Base-by-base conservation (phyloP, 768 basidiomycete species). In the Agaricus bisporus region DNA sequence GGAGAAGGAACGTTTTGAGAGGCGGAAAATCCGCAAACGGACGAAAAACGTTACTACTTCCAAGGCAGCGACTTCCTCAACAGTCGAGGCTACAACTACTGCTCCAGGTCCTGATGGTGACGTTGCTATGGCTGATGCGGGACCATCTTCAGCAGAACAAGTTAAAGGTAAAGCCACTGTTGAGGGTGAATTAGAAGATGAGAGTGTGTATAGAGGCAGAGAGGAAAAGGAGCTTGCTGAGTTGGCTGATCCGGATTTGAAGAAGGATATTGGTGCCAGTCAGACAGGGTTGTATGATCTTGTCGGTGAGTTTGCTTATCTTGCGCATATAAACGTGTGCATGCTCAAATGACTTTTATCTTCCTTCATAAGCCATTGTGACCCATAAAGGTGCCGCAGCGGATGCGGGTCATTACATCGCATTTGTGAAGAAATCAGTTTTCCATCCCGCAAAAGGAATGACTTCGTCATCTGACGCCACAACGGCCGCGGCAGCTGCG, bases 381-480 rank as follows among this genome's bases (percentile, higher is more conserved):
- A 95, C 94, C 18, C 97, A 98, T 78, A 99, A 99, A 68, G 97
- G 97, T 10, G 82, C 94, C 0, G 87, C 87, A 0, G 95, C 97
- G 0, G 97, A 98, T 63, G 83, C 91, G 0, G 95, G 95, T 2
- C 95, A 98, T 69, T 98, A 98, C 64, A 94, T 98, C 20, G 93
- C 84, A 1, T 98, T 87, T 70, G 88, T 87, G 26, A 88, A 89
- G 71, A 90, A 87, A 73, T 80, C 78, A 58, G 79, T 79, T 17
- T 82, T 89, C 71, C 79, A 82, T 48, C 72, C 72, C 3, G 61
- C 70, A 18, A 67, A 65, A 58, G 57, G 59, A 36, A 58, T 56
- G 36, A 44, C 58, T n/a, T 28, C 64, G 32, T 32, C 32, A 11
- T 32, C 32, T 7, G 32, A 32, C 17, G 48, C 45, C 17, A 49